phyloP scores from a whole-genome alignment of 2,329 filamentous ascomycete species.

The Claviceps digitariae region DNA sequence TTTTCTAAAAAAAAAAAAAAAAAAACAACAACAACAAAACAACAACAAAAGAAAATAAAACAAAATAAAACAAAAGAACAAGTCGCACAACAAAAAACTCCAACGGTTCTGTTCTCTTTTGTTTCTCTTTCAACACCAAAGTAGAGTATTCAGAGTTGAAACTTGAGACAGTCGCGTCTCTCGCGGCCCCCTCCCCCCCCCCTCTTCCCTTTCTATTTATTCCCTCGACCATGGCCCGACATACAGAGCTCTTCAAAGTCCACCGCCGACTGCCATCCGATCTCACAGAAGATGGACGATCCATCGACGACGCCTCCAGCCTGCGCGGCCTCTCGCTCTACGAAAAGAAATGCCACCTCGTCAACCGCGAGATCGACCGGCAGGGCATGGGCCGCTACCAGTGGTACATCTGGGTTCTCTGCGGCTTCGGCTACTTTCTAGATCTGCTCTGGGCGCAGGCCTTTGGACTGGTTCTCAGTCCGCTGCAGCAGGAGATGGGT shows the following conservation, averaged over 20 bases:
- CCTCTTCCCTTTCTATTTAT: not conserved
- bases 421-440: slow-evolving; percentile 40
- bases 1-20: no score
- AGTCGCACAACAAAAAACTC: no score
- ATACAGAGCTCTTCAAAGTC: not conserved
- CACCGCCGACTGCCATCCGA: not conserved
- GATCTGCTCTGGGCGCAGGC: slow-evolving; percentile 46
- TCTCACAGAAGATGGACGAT: not conserved
- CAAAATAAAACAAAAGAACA: no score
- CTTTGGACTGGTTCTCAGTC: slow-evolving; percentile 38
- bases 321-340: slow-evolving; percentile 14
- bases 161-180: no score
- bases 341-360: slow-evolving; percentile 22
- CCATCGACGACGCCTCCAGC: slow-evolving; percentile 7
- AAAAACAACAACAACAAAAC: no score
- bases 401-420: slow-evolving; percentile 37
- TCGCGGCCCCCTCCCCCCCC: not conserved
- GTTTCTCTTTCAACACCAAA: no score
- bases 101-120: no score
- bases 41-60: no score
- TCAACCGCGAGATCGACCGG: slow-evolving; percentile 32
- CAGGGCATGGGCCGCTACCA: slow-evolving; percentile 41
- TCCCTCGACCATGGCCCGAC: not conserved
- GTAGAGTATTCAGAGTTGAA: no score
- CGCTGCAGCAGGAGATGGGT: slow-evolving; percentile 42